phyloP scores from a whole-genome alignment of 2,329 filamentous ascomycete species.

The Paecilomyces variotii region DNA sequence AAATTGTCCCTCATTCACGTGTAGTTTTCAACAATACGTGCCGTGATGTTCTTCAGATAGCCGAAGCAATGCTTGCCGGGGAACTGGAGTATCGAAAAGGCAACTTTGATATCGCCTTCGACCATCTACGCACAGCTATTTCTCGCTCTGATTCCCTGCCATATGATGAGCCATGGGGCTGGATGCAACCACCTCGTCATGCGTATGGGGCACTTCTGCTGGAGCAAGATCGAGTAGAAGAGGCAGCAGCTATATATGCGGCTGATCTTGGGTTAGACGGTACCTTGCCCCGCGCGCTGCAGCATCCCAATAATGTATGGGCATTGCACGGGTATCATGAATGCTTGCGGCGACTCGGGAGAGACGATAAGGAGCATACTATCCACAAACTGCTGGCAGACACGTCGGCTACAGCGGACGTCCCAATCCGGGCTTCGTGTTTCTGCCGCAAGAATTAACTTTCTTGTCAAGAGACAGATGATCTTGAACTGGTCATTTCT shows the following conservation, averaged over 20 bases:
- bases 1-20: slow-evolving; percentile 49
- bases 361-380: slow-evolving; percentile 16
- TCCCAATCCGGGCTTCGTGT: slow-evolving; percentile 48
- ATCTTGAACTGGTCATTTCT: neutral
- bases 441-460: slow-evolving; percentile 32
- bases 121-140: slow-evolving; percentile 47
- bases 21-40: slow-evolving; percentile 59
- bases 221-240: slow-evolving; percentile 53
- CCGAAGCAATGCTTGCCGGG: slow-evolving; percentile 59
- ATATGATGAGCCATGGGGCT: slow-evolving; percentile 70
- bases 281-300: slow-evolving; percentile 22
- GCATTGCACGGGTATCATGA: slow-evolving; percentile 63
- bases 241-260: slow-evolving; percentile 49
- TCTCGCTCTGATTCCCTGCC: slow-evolving; percentile 54
- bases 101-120: slow-evolving; percentile 52
- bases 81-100: slow-evolving; percentile 63
- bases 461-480: neutral
- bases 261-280: slow-evolving; percentile 52
- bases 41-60: slow-evolving; percentile 55
- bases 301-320: slow-evolving; percentile 66
- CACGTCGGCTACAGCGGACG: slow-evolving; percentile 48
- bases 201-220: slow-evolving; percentile 62
- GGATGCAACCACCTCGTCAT: slow-evolving; percentile 69
- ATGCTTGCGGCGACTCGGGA: slow-evolving; percentile 50
- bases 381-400: slow-evolving; percentile 40